Base-by-base conservation (phyloP, 2,329 filamentous ascomycete genomes). In the Fusarium burgessii region DNA sequence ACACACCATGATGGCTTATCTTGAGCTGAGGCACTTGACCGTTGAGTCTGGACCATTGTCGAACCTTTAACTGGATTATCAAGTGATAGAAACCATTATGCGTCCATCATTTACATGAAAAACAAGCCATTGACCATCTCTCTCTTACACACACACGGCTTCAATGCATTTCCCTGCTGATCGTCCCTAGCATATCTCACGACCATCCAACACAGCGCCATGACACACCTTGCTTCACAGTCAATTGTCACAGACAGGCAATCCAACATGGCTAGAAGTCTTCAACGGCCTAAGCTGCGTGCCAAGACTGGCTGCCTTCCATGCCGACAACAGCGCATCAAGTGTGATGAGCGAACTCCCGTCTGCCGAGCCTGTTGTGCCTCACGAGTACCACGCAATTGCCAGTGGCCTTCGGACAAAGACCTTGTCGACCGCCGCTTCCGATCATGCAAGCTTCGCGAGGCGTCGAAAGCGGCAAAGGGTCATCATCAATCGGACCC, bases 61-160 rank as follows among this genome's bases (percentile, higher is more conserved):
- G 9, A 27, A 1, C 32, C 0, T 15, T n/a, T 27, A 20, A 12
- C 2, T 35, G 2, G 15, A 0, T n/a, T 6, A 6, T 38, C 17
- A 25, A n/a, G 32, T 27, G 47, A 51, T 12, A 9, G 3, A 51
- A 17, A n/a, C 18, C 6, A 6, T 3, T 13, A 8, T 2, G 7
- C 25, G 13, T 15, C 17, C 32, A 27, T 12, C 9, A 0, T n/a
- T 2, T n/a, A 3, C 7, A 8, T 33, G 20, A 14, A n/a, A 2
- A 1, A 15, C 6, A 15, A 27, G 13, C 12, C 9, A 9, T 38
- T 51, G 13, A 1, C 9, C 2, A 8, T 38, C 47, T 38, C 32
- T 36, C 32, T 38, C 20, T 15, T 50, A 12, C 29, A 49, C n/a
- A 33, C 38, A n/a, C 38, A 25, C 29, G 10, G 18, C 15, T 23